Conservation (phyloP, 441 rosid species). For the Biscutella auriculata region DNA sequence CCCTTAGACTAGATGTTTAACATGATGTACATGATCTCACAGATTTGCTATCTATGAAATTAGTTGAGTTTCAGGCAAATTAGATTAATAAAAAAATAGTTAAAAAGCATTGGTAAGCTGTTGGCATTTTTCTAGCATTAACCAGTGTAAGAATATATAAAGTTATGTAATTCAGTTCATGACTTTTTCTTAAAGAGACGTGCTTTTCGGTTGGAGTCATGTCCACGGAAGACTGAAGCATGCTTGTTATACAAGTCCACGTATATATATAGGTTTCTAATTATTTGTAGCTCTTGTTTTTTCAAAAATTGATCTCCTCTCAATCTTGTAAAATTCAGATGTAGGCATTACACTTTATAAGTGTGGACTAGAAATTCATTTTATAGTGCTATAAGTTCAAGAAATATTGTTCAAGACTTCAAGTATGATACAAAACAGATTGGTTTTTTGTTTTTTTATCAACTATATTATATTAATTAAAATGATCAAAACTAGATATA, state of each 20-base stretch:
- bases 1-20: too few species aligned
- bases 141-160: not conserved
- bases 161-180: not conserved
- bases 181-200: constrained; percentile 14
- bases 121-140: not conserved
- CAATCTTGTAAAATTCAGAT: not conserved
- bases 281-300: not conserved
- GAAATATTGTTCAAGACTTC: too few species aligned
- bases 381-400: too few species aligned
- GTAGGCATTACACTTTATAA: not conserved
- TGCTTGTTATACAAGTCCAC: constrained; percentile 9
- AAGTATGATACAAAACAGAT: too few species aligned
- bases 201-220: constrained; percentile 11
- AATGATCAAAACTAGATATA: too few species aligned
- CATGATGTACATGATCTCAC: too few species aligned
- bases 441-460: too few species aligned
- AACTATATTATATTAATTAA: too few species aligned
- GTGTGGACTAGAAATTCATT: too few species aligned
- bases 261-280: not conserved
- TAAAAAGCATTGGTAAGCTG: not conserved
- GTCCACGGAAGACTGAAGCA: constrained; percentile 8
- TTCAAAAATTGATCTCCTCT: not conserved
- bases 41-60: too few species aligned
- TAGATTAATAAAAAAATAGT: too few species aligned
- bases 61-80: too few species aligned